phyloP scores from a whole-genome alignment of 2,329 filamentous ascomycete species.

The Venturia effusa region DNA sequence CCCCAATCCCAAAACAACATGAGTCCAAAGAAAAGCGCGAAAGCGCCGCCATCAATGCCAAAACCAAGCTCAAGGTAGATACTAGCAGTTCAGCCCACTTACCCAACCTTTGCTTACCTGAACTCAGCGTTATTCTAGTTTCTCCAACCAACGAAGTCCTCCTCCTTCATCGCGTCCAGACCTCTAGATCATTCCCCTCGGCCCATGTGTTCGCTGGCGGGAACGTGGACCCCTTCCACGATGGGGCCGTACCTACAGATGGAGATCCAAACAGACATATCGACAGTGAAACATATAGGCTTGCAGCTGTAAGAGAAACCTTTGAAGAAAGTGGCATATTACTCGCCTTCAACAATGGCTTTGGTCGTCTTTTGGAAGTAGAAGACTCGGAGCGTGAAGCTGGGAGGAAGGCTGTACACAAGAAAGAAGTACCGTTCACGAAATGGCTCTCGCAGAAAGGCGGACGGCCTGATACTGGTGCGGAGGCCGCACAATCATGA shows the following conservation, averaged over 20 bases:
- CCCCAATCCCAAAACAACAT: neutral
- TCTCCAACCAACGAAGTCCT: constrained; percentile 82
- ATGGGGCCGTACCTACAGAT: constrained; percentile 47
- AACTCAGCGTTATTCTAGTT: constrained; percentile 63
- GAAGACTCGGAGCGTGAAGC: constrained; percentile 48
- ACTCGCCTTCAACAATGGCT: constrained; percentile 47
- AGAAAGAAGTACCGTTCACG: constrained; percentile 51
- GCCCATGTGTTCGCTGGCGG: constrained; percentile 95
- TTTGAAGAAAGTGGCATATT: constrained; percentile 94
- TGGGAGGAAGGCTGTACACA: constrained; percentile 60
- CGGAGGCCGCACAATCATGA: constrained; percentile 14
- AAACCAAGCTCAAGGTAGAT: constrained; percentile 11
- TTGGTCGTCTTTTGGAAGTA: constrained; percentile 50
- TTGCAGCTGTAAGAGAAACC: constrained; percentile 78
- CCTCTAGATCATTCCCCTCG: constrained; percentile 73
- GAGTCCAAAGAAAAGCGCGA: constrained; percentile 3
- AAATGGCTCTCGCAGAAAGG: constrained; percentile 52
- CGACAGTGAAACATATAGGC: constrained; percentile 64
- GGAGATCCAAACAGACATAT: constrained; percentile 49
- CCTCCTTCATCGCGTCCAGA: constrained; percentile 74
- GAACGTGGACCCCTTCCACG: constrained; percentile 66
- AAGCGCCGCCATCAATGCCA: constrained; percentile 5
- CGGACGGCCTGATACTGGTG: constrained; percentile 55
- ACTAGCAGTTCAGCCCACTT: neutral
- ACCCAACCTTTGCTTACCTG: neutral